A percentile compares a stretch with the other conserved stretches of the same genome.
Conservation (phyloP, 1,284 basidiomycete genomes). For the Veloporphyrellus conicus region DNA sequence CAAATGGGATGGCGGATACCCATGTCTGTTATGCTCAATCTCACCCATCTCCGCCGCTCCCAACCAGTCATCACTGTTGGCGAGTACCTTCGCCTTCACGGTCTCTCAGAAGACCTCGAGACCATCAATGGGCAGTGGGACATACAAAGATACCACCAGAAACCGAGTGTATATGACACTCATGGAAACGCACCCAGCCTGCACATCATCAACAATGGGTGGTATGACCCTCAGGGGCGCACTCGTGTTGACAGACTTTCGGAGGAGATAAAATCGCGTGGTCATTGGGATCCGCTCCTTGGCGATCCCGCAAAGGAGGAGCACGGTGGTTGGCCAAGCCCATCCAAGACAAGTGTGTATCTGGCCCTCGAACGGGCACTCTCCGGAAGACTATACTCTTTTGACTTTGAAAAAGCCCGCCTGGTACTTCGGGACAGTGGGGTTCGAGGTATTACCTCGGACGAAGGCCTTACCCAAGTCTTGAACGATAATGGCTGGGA, state of each 20-base stretch:
- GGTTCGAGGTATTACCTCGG: slow-evolving; percentile 20
- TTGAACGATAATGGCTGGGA: slow-evolving; percentile 38
- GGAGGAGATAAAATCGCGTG: slow-evolving; percentile 33
- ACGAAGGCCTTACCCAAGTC: slow-evolving; percentile 31
- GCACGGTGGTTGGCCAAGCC: slow-evolving; percentile 23
- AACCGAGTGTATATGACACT: slow-evolving; percentile 15
- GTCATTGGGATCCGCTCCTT: slow-evolving; percentile 25
- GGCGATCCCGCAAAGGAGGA: slow-evolving; percentile 21
- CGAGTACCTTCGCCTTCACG: slow-evolving; percentile 45
- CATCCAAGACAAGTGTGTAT: slow-evolving; percentile 20
- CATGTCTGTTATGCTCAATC: slow-evolving; percentile 41
- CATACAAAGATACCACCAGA: slow-evolving; percentile 27
- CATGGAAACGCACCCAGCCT: slow-evolving; percentile 27
- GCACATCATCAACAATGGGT: slow-evolving; percentile 37
- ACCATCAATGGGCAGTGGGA: slow-evolving; percentile 40
- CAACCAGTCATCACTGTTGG: slow-evolving; percentile 40
- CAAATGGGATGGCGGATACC: slow-evolving; percentile 44
- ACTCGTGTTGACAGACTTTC: slow-evolving; percentile 39
- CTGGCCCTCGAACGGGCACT: slow-evolving; percentile 18
- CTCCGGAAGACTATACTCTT: slow-evolving; percentile 14
- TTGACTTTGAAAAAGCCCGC: slow-evolving; percentile 24
- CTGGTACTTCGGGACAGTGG: slow-evolving; percentile 11
- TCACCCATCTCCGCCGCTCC: slow-evolving; percentile 39
- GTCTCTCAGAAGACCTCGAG: slow-evolving; percentile 33
- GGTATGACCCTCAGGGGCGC: slow-evolving; percentile 38